These are phyloP conservation scores for Fomitopsis palustris DNA, from an alignment of 1,284 basidiomycete species.

Conservation along the genomic window DNA sequence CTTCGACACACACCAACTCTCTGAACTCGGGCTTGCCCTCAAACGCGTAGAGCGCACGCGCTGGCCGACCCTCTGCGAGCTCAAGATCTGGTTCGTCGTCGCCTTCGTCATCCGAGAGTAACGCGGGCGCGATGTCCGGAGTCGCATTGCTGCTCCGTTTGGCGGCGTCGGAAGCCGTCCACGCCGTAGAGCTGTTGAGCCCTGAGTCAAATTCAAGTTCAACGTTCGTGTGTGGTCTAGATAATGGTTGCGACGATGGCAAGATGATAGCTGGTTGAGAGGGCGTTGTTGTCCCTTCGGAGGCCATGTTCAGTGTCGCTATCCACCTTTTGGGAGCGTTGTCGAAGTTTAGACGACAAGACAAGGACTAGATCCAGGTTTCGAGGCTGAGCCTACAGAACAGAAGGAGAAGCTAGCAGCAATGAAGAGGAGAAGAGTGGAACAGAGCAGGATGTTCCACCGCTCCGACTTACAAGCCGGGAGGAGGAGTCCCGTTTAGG, in stretches of 20 bases:
- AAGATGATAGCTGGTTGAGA: background rate
- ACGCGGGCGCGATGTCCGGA: constrained; percentile 6
- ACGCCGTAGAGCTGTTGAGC: constrained; percentile 70
- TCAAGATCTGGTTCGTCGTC: constrained; percentile 32
- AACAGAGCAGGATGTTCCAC: no score
- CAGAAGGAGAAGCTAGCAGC: no score
- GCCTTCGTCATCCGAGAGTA: constrained; percentile 33
- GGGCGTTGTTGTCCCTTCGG: background rate
- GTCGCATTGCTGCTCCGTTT: constrained; percentile 23
- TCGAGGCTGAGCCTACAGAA: no score
- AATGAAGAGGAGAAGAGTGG: no score
- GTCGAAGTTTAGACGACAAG: no score
- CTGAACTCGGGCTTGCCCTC: constrained; percentile 69
- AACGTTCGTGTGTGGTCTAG: constrained; percentile 13
- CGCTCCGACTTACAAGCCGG: background rate
- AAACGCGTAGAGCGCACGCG: constrained; percentile 68
- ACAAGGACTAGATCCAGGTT: no score
- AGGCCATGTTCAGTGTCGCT: background rate
- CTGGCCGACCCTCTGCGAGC: constrained; percentile 40
- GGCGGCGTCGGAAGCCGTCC: constrained; percentile 61
- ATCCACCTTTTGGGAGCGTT: no score
- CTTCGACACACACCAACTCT: constrained; percentile 55
- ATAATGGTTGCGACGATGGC: constrained; percentile 8
- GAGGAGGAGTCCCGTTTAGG: background rate
- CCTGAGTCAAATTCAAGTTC: constrained; percentile 63